Base-by-base conservation (phyloP, 257 asterid genomes). In the Forsythia suspensa region DNA sequence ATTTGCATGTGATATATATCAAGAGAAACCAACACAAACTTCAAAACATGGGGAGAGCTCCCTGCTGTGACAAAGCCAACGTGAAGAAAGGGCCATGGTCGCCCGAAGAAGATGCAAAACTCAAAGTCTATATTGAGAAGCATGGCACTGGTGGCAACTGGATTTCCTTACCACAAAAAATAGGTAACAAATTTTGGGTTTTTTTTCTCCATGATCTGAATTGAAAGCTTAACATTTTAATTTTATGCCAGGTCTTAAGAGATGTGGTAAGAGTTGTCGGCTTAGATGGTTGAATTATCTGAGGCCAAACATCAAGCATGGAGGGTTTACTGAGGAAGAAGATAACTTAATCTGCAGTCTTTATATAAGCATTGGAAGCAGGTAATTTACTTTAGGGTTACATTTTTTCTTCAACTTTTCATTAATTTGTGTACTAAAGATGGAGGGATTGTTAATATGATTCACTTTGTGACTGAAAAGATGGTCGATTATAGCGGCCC, bases 231-330 rank as follows among this genome's bases (percentile, higher is more conserved):
- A 21, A 43, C 4, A 8, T 18, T 20, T 78, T 71, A 9, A 6
- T 63, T 65, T 40, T 44, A 38, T 34, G 52, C 15, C 70, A 85
- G 89, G 89, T 20, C 73, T 85, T 3, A 85, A 80, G 81, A 80
- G 89, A 71, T 85, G 88, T 21, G 86, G 86, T 18, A 85, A 85
- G 83, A 85, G 89, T 75, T 82, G 86, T 43, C 81, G 89, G 59
- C 83, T 85, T 46, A 71, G 89, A 52, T 85, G 89, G 88, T 77
- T 85, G 65, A 85, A 85, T 55, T 85, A 85, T 77, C 84, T 85
- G 8, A 77, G 86, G 34, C 89, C 89, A 5, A 82, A 82, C 81
- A 76, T 86, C 78, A 83, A 78, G 73, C 89, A 86, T 70, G 89
- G 89, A 29, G 89, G 87, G 13, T 86, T 86, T 38, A 80, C 89